A percentile compares a stretch with the other conserved stretches of the same genome.
phyloP scores from a whole-genome alignment of 768 basidiomycete genomes.

The Xanthoconium stramineum region DNA sequence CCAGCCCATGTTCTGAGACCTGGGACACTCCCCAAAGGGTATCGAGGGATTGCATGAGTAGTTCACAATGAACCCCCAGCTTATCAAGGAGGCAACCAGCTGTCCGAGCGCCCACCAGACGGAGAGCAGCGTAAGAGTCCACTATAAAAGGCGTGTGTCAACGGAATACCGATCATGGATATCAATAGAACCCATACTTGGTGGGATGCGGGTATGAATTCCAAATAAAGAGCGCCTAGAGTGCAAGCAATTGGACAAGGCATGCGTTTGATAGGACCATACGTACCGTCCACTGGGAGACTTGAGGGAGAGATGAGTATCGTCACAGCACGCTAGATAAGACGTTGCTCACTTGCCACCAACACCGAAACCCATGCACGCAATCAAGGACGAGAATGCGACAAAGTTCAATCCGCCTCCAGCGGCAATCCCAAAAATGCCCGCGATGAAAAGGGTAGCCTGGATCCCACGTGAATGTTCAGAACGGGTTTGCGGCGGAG shows the following conservation, averaged over 20 bases:
- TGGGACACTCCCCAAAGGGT: constrained; percentile 40
- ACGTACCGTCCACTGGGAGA: constrained; percentile 46
- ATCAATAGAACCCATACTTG: constrained; percentile 24
- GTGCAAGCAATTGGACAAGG: constrained; percentile 3
- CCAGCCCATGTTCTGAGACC: constrained; percentile 58
- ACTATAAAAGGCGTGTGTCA: constrained; percentile 26
- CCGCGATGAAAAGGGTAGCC: constrained; percentile 36
- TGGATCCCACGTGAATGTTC: neutral
- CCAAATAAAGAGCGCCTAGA: constrained; percentile 43
- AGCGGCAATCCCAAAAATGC: constrained; percentile 50
- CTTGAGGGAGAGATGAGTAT: constrained; percentile 23
- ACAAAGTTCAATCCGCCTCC: constrained; percentile 46
- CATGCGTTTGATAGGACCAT: neutral
- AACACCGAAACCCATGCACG: constrained; percentile 48
- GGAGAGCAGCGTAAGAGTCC: constrained; percentile 54
- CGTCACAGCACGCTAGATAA: constrained; percentile 12
- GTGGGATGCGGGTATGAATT: constrained; percentile 42
- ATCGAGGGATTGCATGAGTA: constrained; percentile 44
- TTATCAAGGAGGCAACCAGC: constrained; percentile 48
- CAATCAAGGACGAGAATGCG: constrained; percentile 43
- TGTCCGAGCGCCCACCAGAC: constrained; percentile 53
- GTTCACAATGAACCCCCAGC: constrained; percentile 55
- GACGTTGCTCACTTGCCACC: constrained; percentile 46
- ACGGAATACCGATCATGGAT: neutral
- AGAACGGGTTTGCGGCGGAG: neutral